Conservation (phyloP, 2,329 filamentous ascomycete species). For the Cytospora chrysosperma region DNA sequence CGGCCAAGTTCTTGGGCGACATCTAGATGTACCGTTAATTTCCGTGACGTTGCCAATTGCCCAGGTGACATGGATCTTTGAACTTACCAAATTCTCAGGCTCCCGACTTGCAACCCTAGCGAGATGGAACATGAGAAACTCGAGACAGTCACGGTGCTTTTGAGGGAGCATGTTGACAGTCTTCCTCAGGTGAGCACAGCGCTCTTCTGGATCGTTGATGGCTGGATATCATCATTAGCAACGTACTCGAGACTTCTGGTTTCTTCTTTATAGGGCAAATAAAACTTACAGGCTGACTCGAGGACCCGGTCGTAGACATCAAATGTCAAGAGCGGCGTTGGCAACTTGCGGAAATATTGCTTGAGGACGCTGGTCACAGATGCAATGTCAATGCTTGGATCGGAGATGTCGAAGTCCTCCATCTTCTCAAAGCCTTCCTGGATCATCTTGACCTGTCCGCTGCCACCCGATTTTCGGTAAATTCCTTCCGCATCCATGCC, state of each 20-base stretch:
- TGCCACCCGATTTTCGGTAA: slow-evolving; percentile 95
- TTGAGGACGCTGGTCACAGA: slow-evolving; percentile 94
- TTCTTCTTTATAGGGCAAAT: background rate
- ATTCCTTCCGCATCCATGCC: slow-evolving; percentile 98
- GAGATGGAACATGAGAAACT: slow-evolving; percentile 93
- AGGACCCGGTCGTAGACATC: slow-evolving; percentile 88
- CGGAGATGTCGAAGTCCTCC: slow-evolving; percentile 87
- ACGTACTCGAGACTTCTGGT: background rate
- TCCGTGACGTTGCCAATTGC: background rate
- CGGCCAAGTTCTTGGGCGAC: slow-evolving; percentile 93
- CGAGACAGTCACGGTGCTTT: slow-evolving; percentile 83
- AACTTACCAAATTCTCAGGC: slow-evolving; percentile 74
- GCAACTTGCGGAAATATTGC: slow-evolving; percentile 94
- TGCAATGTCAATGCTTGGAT: slow-evolving; percentile 91
- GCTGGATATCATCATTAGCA: slow-evolving; percentile 41
- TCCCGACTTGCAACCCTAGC: slow-evolving; percentile 81
- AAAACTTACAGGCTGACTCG: slow-evolving; percentile 68
- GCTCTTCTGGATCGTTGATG: slow-evolving; percentile 63
- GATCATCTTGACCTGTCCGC: slow-evolving; percentile 84
- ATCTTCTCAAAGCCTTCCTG: slow-evolving; percentile 88
- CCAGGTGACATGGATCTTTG: background rate
- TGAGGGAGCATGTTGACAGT: slow-evolving; percentile 78
- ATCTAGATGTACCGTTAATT: slow-evolving; percentile 56
- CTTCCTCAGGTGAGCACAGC: slow-evolving; percentile 68
- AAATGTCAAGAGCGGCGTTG: slow-evolving; percentile 84